Evolutionary conservation across 192 early-diverging fungal species (phyloP).

Genomic region (Backusella parvicylindrica): DNA sequence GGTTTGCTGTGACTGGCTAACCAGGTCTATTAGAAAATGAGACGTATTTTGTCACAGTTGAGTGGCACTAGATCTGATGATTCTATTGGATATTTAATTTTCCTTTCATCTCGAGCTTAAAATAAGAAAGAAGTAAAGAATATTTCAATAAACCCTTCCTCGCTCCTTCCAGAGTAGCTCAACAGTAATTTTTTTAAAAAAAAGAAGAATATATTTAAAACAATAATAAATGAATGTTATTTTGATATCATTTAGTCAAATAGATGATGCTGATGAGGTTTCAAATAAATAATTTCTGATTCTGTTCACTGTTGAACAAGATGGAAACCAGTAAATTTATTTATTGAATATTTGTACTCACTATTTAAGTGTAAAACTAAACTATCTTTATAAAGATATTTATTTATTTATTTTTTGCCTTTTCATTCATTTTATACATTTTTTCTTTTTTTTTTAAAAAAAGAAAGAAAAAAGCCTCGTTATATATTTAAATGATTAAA

Average conservation of each 20-base stretch:
- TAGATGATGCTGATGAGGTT: not conserved
- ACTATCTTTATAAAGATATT: not conserved
- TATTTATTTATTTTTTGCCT: too few species aligned
- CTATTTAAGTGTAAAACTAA: not conserved
- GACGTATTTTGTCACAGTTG: conserved; percentile 5
- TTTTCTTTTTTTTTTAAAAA: not conserved
- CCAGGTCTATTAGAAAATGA: not conserved
- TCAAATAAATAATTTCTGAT: not conserved
- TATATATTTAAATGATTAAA: not conserved
- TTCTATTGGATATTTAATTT: not conserved
- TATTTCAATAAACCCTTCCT: too few species aligned
- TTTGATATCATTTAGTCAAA: not conserved
- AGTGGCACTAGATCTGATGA: not conserved
- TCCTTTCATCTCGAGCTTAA: not conserved
- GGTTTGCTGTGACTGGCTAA: not conserved
- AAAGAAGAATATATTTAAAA: too few species aligned
- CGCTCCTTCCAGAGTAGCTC: too few species aligned
- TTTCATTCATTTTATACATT: not conserved
- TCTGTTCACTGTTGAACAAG: not conserved
- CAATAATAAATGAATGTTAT: not conserved
- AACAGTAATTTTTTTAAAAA: too few species aligned
- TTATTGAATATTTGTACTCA: not conserved
- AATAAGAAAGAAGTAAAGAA: not conserved
- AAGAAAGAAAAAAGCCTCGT: not conserved
- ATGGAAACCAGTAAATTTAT: not conserved